Evolutionary conservation across 2,329 filamentous ascomycete genomes (phyloP).

Genomic region (Colletotrichum kahawae): DNA sequence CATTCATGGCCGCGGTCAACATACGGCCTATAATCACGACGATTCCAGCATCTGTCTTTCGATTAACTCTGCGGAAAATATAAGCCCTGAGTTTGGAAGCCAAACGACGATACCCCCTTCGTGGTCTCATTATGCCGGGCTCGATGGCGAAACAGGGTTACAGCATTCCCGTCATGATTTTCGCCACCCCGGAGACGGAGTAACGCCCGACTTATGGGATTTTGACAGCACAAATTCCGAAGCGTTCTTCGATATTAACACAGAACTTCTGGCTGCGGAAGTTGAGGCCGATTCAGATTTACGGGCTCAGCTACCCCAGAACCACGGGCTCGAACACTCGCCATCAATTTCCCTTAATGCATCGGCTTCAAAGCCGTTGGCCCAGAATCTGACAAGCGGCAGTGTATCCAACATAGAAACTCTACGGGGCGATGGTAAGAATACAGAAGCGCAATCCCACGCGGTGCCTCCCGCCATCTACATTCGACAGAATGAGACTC

Average conservation of each 20-base stretch:
- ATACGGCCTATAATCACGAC: accelerated
- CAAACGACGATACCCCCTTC: accelerated
- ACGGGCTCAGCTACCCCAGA: background rate
- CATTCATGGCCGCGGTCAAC: background rate
- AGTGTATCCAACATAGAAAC: background rate
- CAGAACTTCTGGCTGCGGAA: accelerated
- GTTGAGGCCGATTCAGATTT: background rate
- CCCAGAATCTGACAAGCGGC: accelerated
- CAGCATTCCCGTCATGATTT: background rate
- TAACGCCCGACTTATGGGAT: background rate
- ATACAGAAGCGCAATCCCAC: background rate
- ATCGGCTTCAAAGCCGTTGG: accelerated
- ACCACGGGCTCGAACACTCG: background rate
- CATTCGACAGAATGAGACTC: background rate
- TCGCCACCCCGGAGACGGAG: background rate
- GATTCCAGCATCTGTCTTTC: background rate
- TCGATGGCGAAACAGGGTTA: background rate
- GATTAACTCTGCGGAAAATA: background rate
- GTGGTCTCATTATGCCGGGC: background rate
- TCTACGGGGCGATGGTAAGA: background rate
- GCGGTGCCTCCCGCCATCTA: background rate
- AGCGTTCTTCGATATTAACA: background rate
- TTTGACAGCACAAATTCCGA: background rate
- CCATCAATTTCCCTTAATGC: background rate
- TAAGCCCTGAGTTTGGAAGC: background rate